A percentile compares a stretch with the other conserved stretches of the same genome.
phyloP scores from a whole-genome alignment of 805 yeast species.

The Ogataea polymorpha region DNA sequence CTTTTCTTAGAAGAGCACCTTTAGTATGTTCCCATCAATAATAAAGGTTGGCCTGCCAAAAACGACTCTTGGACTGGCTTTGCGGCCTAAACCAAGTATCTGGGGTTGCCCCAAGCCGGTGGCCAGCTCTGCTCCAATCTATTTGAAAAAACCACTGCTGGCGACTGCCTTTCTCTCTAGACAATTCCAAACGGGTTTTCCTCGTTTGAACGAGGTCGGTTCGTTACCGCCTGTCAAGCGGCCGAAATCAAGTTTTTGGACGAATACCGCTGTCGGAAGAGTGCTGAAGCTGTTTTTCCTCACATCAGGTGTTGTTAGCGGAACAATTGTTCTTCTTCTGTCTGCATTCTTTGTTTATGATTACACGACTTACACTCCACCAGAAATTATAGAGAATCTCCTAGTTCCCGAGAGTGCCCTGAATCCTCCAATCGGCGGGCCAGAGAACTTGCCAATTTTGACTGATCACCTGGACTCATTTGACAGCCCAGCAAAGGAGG shows the following conservation, averaged over 20 bases:
- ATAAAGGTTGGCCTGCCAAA: slow-evolving; percentile 6
- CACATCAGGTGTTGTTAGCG: slow-evolving; percentile 42
- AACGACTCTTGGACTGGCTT: slow-evolving; percentile 1
- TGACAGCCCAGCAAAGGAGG: slow-evolving; percentile 47
- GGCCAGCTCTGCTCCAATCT: neutral
- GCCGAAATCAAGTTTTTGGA: slow-evolving; percentile 15
- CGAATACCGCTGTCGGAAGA: slow-evolving; percentile 31
- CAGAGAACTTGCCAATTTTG: slow-evolving; percentile 65
- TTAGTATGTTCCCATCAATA: slow-evolving; percentile 4
- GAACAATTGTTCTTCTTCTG: slow-evolving; percentile 40
- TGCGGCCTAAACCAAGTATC: neutral
- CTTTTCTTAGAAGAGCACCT: neutral
- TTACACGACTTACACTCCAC: slow-evolving; percentile 56
- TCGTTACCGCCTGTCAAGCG: neutral
- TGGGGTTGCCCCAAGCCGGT: neutral
- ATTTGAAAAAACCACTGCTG: neutral
- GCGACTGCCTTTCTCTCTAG: neutral
- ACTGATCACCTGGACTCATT: slow-evolving; percentile 54
- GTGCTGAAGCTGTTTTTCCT: slow-evolving; percentile 34
- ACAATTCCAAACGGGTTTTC: slow-evolving; percentile 3
- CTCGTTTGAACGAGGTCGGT: neutral
- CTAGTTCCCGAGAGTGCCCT: slow-evolving; percentile 52
- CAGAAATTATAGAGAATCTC: slow-evolving; percentile 40
- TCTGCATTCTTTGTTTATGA: slow-evolving; percentile 60
- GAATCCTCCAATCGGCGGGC: slow-evolving; percentile 60